Conservation (phyloP, 306 rosid species). For the Echinosophora koreensis region DNA sequence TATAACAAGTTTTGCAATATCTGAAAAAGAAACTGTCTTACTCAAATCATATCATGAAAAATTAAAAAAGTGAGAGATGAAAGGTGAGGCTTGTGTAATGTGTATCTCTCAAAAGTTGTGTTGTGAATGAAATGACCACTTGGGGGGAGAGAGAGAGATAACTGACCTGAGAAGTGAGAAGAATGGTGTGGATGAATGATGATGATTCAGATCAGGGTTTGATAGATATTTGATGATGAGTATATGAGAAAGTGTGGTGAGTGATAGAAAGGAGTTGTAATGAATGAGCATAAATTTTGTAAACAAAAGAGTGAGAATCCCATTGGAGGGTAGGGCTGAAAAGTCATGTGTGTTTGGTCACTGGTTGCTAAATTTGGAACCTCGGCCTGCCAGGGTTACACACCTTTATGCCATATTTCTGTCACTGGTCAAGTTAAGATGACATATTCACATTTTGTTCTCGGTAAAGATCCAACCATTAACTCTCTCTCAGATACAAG, state of each 20-base stretch:
- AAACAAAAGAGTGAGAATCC: slow-evolving; percentile 53
- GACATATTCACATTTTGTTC: slow-evolving; percentile 54
- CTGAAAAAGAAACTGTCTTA: slow-evolving; percentile 51
- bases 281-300: slow-evolving; percentile 49
- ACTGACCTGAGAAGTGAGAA: slow-evolving; percentile 46
- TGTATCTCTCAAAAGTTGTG: slow-evolving; percentile 38
- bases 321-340: slow-evolving; percentile 56
- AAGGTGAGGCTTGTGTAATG: neutral
- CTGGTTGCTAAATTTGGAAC: slow-evolving; percentile 63
- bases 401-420: slow-evolving; percentile 72
- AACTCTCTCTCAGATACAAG: slow-evolving; percentile 30
- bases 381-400: slow-evolving; percentile 63
- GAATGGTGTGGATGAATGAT: slow-evolving; percentile 43
- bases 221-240: slow-evolving; percentile 38
- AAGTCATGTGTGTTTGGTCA: slow-evolving; percentile 67
- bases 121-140: slow-evolving; percentile 26
- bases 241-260: slow-evolving; percentile 18
- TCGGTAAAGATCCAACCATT: slow-evolving; percentile 57
- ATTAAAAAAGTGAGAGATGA: slow-evolving; percentile 21
- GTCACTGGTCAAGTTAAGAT: slow-evolving; percentile 63
- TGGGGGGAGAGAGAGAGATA: slow-evolving; percentile 14
- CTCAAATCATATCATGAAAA: slow-evolving; percentile 45
- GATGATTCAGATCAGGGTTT: slow-evolving; percentile 36
- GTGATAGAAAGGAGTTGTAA: neutral
- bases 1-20: slow-evolving; percentile 36